These are phyloP conservation scores for Salmacisia buchloeana DNA, from an alignment of 1,284 basidiomycete species.

Conservation along the genomic window DNA sequence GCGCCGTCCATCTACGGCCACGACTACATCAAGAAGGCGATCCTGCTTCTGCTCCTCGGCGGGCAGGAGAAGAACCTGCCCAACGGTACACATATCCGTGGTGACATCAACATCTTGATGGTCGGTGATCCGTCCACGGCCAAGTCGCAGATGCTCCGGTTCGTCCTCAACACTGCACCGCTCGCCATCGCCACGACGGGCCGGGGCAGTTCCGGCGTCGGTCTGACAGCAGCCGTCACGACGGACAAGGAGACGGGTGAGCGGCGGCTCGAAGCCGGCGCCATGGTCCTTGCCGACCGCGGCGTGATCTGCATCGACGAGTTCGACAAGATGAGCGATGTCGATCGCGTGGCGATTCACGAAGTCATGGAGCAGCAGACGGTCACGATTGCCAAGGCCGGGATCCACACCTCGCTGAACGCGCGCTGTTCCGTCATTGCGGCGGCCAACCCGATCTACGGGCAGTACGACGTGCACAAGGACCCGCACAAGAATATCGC, in stretches of 20 bases:
- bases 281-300: conserved; percentile 99
- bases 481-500: conserved; percentile 99
- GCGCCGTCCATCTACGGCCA: conserved; percentile 97
- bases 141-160: conserved; percentile 92
- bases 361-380: conserved; percentile 99
- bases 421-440: conserved; percentile 96
- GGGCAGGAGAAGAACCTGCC: conserved; percentile 96
- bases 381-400: conserved; percentile 97
- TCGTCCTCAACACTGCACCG: conserved; percentile 91
- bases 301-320: conserved; percentile 99
- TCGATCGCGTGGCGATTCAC: conserved; percentile 98
- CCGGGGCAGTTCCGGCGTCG: conserved; percentile 92
- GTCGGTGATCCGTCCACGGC: conserved; percentile 98
- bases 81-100: conserved; percentile 97
- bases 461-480: conserved; percentile 99
- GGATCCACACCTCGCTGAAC: conserved; percentile 96
- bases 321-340: conserved; percentile 99
- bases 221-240: conserved; percentile 98
- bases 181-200: conserved; percentile 97
- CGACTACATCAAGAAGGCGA: conserved; percentile 90
- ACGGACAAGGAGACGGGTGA: conserved; percentile 94
- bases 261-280: conserved; percentile 90
- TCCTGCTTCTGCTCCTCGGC: conserved; percentile 84
- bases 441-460: conserved; percentile 97
- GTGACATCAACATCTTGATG: conserved; percentile 99